Base-by-base conservation (phyloP, 2,329 filamentous ascomycete genomes). In the Clonostachys rosea region DNA sequence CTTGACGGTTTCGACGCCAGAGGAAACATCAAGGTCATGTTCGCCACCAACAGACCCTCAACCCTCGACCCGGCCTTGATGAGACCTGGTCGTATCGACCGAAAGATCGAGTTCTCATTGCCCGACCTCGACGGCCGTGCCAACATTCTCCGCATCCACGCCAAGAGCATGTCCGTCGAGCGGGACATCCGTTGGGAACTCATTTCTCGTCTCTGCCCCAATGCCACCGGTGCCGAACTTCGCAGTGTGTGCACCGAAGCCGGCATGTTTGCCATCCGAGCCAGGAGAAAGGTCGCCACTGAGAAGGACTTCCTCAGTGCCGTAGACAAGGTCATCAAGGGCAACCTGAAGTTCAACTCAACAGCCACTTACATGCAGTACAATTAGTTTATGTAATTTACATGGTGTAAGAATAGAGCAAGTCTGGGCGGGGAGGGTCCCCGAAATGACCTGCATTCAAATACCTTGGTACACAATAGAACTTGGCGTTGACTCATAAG, bases 21-120 rank as follows among this genome's bases (percentile, higher is more conserved):
- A 67, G 92, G 92, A 66, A 97, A 97, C 70, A 97, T 97, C 79
- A 97, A 97, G 73, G 92, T 97, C 70, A 97, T 97, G 92, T 97
- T 97, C 63, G 92, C 92, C 49, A 97, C 92, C 65, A 97, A 97
- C 79, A 81, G 92, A 67, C 92, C 92, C 4, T 96, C 91, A 5
- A 97, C 92, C 5, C 79, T 97, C 47, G 92, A 97, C 64, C 92
- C 92, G n/a, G 92, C 92, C 4, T 79, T 97, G 54, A 96, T 97
- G 91, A 82, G 92, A 73, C 92, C 92, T 11, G 92, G 92, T 34
- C 91, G 92, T 79, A 97, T 97, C 61, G 92, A 97, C 69, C 83
- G 94, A 61, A 99, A 99, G 80, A 99, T 99, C 59, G 94, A 99
- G 70, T 99, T 99, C 75, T 92, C 91, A 1, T 80, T 99, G 20